Conservation (phyloP, 1,284 basidiomycete species). For the Kalmanozyma brasiliensis region DNA sequence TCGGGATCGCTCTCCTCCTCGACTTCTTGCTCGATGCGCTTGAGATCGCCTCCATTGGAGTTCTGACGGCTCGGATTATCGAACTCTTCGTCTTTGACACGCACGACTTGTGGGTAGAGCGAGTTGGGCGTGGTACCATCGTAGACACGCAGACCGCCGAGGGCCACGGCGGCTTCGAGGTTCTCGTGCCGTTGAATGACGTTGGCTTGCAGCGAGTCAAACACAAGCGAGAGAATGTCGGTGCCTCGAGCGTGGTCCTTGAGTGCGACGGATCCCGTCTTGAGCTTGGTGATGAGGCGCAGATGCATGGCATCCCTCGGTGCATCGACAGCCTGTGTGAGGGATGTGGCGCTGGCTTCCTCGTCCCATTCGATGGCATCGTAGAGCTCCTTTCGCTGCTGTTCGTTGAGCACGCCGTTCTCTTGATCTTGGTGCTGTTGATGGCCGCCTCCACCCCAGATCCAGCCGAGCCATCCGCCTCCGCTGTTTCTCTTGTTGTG, state of each 20-base stretch:
- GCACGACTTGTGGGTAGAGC: conserved; percentile 90
- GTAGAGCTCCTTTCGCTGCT: conserved; percentile 92
- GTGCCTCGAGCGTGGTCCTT: conserved; percentile 53
- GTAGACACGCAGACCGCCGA: conserved; percentile 88
- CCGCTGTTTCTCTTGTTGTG: conserved; percentile 66
- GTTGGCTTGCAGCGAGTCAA: conserved; percentile 87
- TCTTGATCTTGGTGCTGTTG: conserved; percentile 44
- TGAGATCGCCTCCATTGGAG: conserved; percentile 44
- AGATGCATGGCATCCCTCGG: conserved; percentile 85
- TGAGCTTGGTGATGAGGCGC: conserved; percentile 74
- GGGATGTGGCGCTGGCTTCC: conserved; percentile 40
- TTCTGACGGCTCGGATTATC: conserved; percentile 41
- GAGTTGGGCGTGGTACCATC: conserved; percentile 88
- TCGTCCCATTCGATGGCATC: conserved; percentile 90
- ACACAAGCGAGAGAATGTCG: conserved; percentile 88
- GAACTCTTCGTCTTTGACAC: conserved; percentile 77
- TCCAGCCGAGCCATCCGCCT: conserved; percentile 65
- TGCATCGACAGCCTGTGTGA: conserved; percentile 67
- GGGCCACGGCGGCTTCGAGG: conserved; percentile 82
- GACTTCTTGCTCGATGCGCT: conserved; percentile 61
- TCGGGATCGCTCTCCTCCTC: conserved; percentile 63
- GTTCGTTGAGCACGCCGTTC: conserved; percentile 80
- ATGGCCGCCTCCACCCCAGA: conserved; percentile 57
- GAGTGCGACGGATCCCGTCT: conserved; percentile 62
- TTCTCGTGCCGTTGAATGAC: conserved; percentile 87